phyloP scores from a whole-genome alignment of 2,329 filamentous ascomycete species.

The Aspergillus jensenii region DNA sequence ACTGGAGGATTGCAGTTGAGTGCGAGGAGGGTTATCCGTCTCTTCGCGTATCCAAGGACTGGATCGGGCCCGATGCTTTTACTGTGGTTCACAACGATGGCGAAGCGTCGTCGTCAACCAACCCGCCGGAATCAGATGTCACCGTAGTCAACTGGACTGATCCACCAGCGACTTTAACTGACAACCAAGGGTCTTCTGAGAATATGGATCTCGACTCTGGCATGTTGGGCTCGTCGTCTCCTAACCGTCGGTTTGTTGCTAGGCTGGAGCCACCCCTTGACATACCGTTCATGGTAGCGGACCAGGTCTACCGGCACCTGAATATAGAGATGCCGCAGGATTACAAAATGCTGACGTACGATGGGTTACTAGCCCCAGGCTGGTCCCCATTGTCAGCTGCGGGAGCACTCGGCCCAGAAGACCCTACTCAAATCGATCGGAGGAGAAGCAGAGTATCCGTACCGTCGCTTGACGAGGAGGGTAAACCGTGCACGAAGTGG shows the following conservation, averaged over 20 bases:
- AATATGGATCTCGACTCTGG: constrained; percentile 39
- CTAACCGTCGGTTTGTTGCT: constrained; percentile 46
- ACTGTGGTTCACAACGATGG: constrained; percentile 23
- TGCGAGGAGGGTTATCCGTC: constrained; percentile 48
- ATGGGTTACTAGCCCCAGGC: constrained; percentile 38
- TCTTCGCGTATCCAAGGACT: constrained; percentile 45
- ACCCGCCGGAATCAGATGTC: constrained; percentile 23
- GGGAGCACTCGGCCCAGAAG: constrained; percentile 27
- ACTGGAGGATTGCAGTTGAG: constrained; percentile 42
- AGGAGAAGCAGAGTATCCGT: constrained; percentile 36
- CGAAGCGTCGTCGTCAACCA: constrained; percentile 23
- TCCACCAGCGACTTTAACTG: constrained; percentile 37
- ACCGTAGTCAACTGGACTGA: constrained; percentile 41
- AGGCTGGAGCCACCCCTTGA: constrained; percentile 44
- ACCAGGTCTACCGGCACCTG: constrained; percentile 42
- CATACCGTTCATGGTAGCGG: constrained; percentile 42
- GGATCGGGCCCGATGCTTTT: constrained; percentile 40
- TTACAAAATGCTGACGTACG: constrained; percentile 40
- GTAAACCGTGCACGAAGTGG: constrained; percentile 28
- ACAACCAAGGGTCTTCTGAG: constrained; percentile 32
- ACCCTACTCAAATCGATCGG: constrained; percentile 27
- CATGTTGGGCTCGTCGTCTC: constrained; percentile 36
- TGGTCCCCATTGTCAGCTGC: constrained; percentile 22
- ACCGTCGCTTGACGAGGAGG: constrained; percentile 30
- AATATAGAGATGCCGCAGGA: constrained; percentile 42